Conservation (phyloP, 495 filamentous ascomycete genomes). For the Melanomma pulvis-pyrius region DNA sequence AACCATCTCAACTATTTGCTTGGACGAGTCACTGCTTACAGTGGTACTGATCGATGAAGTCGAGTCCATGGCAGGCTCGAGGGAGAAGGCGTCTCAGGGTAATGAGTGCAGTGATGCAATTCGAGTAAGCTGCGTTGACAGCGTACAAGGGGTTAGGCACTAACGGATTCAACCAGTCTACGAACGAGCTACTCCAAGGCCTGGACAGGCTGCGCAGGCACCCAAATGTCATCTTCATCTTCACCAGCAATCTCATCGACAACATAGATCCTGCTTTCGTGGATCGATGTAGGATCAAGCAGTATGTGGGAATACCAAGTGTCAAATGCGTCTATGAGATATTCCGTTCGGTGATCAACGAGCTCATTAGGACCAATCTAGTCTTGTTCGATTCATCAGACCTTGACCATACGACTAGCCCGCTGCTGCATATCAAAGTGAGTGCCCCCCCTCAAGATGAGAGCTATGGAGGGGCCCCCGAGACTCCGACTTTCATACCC, state of each 20-base stretch:
- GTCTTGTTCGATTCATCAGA: not conserved
- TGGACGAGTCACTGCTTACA: slow-evolving; percentile 52
- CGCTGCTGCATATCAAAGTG: not conserved
- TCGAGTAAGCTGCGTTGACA: slow-evolving; percentile 42
- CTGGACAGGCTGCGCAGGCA: slow-evolving; percentile 43
- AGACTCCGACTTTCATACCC: slow-evolving; percentile 22
- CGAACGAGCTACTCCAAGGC: slow-evolving; percentile 50
- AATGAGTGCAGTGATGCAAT: slow-evolving; percentile 56
- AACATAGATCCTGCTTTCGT: slow-evolving; percentile 57
- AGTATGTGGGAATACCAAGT: slow-evolving; percentile 50
- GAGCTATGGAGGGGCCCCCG: not conserved
- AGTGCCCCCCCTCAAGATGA: too few species aligned
- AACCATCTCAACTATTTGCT: slow-evolving; percentile 49
- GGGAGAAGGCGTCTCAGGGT: slow-evolving; percentile 48
- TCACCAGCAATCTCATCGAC: slow-evolving; percentile 55
- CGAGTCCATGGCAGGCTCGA: slow-evolving; percentile 55
- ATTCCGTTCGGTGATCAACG: slow-evolving; percentile 53
- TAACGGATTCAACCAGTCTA: slow-evolving; percentile 41
- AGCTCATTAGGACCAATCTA: slow-evolving; percentile 51
- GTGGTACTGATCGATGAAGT: slow-evolving; percentile 61
- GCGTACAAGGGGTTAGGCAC: not conserved
- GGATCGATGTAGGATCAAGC: slow-evolving; percentile 59
- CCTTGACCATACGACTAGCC: not conserved
- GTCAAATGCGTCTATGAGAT: slow-evolving; percentile 52
- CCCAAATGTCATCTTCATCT: slow-evolving; percentile 55